These are phyloP conservation scores for Fusarium sp. DNA, from an alignment of 2,329 filamentous ascomycete genomes.

Conservation along the genomic window DNA sequence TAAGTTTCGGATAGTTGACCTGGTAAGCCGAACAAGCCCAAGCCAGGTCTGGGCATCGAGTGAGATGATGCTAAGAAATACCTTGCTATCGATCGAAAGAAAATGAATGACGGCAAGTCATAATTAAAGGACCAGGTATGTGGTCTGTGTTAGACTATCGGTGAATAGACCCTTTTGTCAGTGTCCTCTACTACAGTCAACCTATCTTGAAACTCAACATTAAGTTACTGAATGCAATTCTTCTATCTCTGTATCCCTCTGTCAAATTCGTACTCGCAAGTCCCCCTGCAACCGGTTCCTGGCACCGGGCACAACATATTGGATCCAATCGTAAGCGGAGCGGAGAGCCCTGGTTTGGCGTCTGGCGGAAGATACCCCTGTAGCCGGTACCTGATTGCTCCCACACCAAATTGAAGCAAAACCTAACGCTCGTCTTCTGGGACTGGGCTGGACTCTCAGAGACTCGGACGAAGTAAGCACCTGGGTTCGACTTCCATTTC, in stretches of 20 bases:
- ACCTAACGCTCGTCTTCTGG: neutral
- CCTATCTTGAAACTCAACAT: neutral
- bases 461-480: conserved; percentile 12
- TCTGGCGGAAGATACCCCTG: conserved; percentile 42
- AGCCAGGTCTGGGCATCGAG: conserved; percentile 8
- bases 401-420: conserved; percentile 31
- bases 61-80: conserved; percentile 4
- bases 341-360: conserved; percentile 40
- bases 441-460: conserved; percentile 14
- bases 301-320: conserved; percentile 35
- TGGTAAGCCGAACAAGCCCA: conserved; percentile 13
- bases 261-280: conserved; percentile 30
- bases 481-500: conserved; percentile 32
- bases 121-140: conserved; percentile 1
- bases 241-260: neutral
- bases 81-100: neutral
- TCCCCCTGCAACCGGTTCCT: conserved; percentile 40
- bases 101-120: conserved; percentile 1
- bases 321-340: conserved; percentile 30
- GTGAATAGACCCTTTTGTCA: conserved; percentile 1
- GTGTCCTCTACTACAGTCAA: neutral
- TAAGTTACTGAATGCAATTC: neutral
- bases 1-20: conserved; percentile 9
- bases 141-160: neutral
- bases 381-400: conserved; percentile 45